Evolutionary conservation across 1,284 basidiomycete genomes (phyloP).

Genomic region (Athelia sp.): DNA sequence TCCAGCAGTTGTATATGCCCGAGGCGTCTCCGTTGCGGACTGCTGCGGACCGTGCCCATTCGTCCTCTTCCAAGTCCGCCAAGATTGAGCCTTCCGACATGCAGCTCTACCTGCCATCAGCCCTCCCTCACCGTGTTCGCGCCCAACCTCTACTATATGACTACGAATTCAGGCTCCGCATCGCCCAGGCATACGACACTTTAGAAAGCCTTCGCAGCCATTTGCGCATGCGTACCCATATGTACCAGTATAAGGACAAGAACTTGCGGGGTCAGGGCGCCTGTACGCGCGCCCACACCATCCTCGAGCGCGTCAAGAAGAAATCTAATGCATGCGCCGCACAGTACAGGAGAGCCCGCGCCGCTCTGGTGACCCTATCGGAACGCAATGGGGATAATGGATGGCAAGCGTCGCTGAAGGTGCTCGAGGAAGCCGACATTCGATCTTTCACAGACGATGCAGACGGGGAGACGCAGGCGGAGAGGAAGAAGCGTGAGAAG

Average conservation of each 20-base stretch:
- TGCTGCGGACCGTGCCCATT: background rate
- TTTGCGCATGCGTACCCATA: slow-evolving; percentile 4
- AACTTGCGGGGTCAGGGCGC: slow-evolving; percentile 9
- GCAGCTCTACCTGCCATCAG: background rate
- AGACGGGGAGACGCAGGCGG: background rate
- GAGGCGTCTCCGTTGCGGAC: background rate
- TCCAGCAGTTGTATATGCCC: slow-evolving; percentile 16
- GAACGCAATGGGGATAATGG: background rate
- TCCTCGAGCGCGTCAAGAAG: slow-evolving; percentile 1
- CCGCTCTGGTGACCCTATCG: background rate
- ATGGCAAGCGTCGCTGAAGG: background rate
- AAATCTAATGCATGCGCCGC: slow-evolving; percentile 1
- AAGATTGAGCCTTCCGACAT: background rate
- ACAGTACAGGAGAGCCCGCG: background rate
- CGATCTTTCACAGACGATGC: background rate
- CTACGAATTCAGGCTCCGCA: slow-evolving; percentile 8
- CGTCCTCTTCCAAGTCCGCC: no score
- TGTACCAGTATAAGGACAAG: slow-evolving; percentile 10
- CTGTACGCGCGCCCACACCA: slow-evolving; percentile 3
- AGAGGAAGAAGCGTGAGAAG: background rate
- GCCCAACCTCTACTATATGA: background rate
- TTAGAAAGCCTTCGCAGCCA: slow-evolving; percentile 7
- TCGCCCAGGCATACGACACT: slow-evolving; percentile 9
- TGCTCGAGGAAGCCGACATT: background rate
- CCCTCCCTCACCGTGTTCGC: background rate